Evolutionary conservation across 2,329 filamentous ascomycete genomes (phyloP).

Genomic region (Zasmidium citrigriseum): DNA sequence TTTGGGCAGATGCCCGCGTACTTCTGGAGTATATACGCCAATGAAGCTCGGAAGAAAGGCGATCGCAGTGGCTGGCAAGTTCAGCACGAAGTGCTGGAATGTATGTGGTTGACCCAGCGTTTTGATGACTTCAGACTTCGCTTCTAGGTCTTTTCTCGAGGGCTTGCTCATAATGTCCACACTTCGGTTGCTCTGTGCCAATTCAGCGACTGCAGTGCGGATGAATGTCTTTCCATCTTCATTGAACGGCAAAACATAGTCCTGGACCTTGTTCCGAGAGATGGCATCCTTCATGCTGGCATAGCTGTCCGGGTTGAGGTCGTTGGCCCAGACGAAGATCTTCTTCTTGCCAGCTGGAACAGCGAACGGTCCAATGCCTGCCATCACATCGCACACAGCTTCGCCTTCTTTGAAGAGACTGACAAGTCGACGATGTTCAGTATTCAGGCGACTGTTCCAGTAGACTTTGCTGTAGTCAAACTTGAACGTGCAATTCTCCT

Average conservation of each 20-base stretch:
- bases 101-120: slow-evolving; percentile 63
- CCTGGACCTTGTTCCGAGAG: slow-evolving; percentile 70
- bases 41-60: slow-evolving; percentile 77
- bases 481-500: slow-evolving; percentile 80
- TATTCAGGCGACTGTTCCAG: slow-evolving; percentile 92
- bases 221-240: slow-evolving; percentile 83
- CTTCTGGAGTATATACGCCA: slow-evolving; percentile 66
- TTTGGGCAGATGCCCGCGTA: slow-evolving; percentile 24
- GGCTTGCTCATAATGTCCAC: slow-evolving; percentile 41
- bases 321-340: slow-evolving; percentile 95
- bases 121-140: slow-evolving; percentile 38
- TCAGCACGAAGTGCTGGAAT: slow-evolving; percentile 97
- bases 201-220: slow-evolving; percentile 62
- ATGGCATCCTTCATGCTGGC: slow-evolving; percentile 70
- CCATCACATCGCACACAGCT: slow-evolving; percentile 95
- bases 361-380: slow-evolving; percentile 92
- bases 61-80: slow-evolving; percentile 86
- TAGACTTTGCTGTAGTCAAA: slow-evolving; percentile 98
- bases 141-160: slow-evolving; percentile 27
- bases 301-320: slow-evolving; percentile 90
- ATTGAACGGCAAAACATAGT: slow-evolving; percentile 79
- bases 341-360: slow-evolving; percentile 85
- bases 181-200: slow-evolving; percentile 57
- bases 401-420: slow-evolving; percentile 77
- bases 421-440: slow-evolving; percentile 81